Evolutionary conservation across 768 basidiomycete genomes (phyloP).

Genomic region (Termitomyces titanicus): DNA sequence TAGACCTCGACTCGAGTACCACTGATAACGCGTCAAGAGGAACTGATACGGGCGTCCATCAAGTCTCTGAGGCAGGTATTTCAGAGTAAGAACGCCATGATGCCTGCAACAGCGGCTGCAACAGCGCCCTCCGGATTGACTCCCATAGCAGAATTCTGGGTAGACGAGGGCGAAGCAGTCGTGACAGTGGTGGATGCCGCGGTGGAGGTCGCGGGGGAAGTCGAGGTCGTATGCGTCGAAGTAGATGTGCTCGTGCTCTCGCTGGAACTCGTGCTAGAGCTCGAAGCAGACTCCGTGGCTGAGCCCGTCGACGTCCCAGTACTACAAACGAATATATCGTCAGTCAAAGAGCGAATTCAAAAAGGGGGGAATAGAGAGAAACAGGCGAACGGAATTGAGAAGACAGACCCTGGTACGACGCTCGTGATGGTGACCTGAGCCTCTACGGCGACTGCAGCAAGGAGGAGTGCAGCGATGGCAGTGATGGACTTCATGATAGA

Average conservation of each 20-base stretch:
- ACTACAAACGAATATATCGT: neutral
- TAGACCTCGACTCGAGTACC: neutral
- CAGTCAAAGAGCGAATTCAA: neutral
- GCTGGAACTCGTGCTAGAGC: neutral
- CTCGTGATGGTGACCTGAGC: constrained; percentile 10
- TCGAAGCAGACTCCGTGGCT: neutral
- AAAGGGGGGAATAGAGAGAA: neutral
- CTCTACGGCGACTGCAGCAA: constrained; percentile 5
- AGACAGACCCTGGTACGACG: constrained; percentile 9
- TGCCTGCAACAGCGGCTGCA: constrained; percentile 12
- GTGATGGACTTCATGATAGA: constrained; percentile 2
- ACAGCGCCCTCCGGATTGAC: constrained; percentile 11
- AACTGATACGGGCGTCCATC: neutral
- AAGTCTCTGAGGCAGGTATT: no score
- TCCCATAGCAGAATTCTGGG: constrained; percentile 6
- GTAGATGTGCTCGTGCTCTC: neutral
- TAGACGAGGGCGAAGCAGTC: neutral
- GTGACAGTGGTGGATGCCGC: neutral
- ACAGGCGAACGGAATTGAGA: neutral
- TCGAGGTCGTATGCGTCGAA: neutral
- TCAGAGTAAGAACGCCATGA: constrained; percentile 13
- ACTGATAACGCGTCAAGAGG: neutral
- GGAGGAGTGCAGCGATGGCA: constrained; percentile 2
- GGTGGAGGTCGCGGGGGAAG: neutral
- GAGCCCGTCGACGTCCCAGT: neutral